Conservation (phyloP, 148 eudicot genomes). For the Vaccinium myrtillus region DNA sequence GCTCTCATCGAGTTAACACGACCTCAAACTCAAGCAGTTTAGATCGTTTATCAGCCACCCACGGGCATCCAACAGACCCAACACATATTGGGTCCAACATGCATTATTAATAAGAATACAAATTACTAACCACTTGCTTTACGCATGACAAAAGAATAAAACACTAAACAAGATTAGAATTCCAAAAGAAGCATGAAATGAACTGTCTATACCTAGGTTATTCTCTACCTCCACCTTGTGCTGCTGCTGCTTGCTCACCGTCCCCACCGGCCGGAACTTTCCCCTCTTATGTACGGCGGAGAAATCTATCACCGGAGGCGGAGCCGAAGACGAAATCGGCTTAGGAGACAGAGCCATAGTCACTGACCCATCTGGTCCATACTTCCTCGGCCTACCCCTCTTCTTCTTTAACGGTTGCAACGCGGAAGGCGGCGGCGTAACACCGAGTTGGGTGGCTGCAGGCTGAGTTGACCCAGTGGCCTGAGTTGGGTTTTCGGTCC, state of each 20-base stretch:
- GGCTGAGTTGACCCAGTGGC: conserved; percentile 46
- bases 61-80: background rate
- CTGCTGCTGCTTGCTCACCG: conserved; percentile 46
- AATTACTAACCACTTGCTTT: conserved; percentile 17
- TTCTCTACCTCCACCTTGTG: conserved; percentile 53
- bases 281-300: conserved; percentile 59
- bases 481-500: conserved; percentile 48
- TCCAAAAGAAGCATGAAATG: background rate
- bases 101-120: background rate
- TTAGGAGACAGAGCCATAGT: conserved; percentile 59
- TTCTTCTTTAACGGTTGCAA: conserved; percentile 54
- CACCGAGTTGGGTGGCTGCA: conserved; percentile 27
- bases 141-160: background rate
- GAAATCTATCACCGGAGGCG: conserved; percentile 78
- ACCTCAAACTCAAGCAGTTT: background rate
- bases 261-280: conserved; percentile 38
- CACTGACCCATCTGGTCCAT: conserved; percentile 73
- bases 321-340: conserved; percentile 66
- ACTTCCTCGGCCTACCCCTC: conserved; percentile 92
- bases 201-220: conserved; percentile 37
- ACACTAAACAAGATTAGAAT: conserved; percentile 10
- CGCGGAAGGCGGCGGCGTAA: conserved; percentile 17
- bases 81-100: background rate
- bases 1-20: background rate
- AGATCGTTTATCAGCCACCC: background rate